Percentiles rank a stretch among this genome's conserved stretches.
Evolutionary conservation across 2,329 filamentous ascomycete genomes (phyloP).

Genomic region (Xylaria sp.): DNA sequence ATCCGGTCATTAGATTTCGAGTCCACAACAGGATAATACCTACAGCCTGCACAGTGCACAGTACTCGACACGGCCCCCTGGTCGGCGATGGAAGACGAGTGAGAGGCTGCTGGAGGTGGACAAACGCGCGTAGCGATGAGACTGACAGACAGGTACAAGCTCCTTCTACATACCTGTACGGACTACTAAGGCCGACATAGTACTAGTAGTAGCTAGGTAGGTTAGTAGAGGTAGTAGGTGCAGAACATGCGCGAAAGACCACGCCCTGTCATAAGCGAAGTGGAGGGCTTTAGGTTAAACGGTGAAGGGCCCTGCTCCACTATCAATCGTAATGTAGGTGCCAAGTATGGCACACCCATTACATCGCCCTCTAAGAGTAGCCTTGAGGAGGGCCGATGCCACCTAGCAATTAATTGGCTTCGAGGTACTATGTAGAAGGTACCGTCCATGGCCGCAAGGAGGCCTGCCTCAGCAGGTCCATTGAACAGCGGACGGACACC

Average conservation of each 20-base stretch:
- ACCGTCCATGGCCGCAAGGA: constrained; percentile 23
- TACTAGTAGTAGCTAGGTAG: no score
- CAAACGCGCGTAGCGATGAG: constrained; percentile 18
- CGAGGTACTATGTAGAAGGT: constrained; percentile 28
- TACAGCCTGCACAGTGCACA: constrained; percentile 24
- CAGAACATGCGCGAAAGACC: constrained; percentile 30
- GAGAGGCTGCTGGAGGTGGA: constrained; percentile 7
- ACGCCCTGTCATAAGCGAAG: constrained; percentile 28
- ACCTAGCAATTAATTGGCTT: constrained; percentile 31
- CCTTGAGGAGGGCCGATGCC: constrained; percentile 31
- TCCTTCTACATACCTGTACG: constrained; percentile 16
- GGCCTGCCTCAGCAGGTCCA: constrained; percentile 20
- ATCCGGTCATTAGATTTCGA: constrained; percentile 11
- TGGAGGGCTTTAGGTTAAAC: constrained; percentile 23
- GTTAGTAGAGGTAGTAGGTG: constrained; percentile 30
- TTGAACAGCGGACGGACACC: constrained; percentile 13
- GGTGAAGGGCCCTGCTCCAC: constrained; percentile 28
- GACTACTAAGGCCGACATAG: no score
- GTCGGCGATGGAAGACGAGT: constrained; percentile 9
- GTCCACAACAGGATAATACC: constrained; percentile 11
- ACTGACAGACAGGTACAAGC: constrained; percentile 19
- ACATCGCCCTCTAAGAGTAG: constrained; percentile 30
- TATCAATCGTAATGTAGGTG: constrained; percentile 27
- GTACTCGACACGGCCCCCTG: constrained; percentile 13
- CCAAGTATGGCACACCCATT: constrained; percentile 30